Base-by-base conservation (phyloP, 2,329 filamentous ascomycete genomes). In the Fusarium begoniae region DNA sequence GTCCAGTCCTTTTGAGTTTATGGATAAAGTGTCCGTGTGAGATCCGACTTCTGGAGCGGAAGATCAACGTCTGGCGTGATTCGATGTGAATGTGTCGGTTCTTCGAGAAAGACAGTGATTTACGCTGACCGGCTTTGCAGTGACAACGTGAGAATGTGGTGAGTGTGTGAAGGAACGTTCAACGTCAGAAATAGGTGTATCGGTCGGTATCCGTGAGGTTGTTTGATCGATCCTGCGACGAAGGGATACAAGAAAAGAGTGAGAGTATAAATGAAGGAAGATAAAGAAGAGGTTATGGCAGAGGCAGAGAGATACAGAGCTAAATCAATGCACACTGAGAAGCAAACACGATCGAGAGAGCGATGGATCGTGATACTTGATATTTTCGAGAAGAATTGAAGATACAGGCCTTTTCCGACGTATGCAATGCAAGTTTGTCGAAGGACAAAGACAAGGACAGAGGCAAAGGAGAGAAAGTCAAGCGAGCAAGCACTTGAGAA, bases 141-240 rank as follows among this genome's bases (percentile, higher is more conserved):
- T 67, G 63, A 75, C 59, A 58, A 61, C 32, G 62, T 45, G 24
- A 57, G 32, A 37, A 35, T 35, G 67, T 69, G 54, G 30, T 66
- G 60, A 44, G 54, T 68, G 54, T 68, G 61, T 71, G 66, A 77
- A 74, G 63, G 69, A 80, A 79, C 75, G 78, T 60, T 79, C 79
- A 79, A 80, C 75, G 77, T 80, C 76, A 74, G 74, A 74, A 75
- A 69, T 53, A 61, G 71, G 58, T 70, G 73, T 72, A 69, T 77
- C 70, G 63, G 70, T 73, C 67, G 68, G 70, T 76, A 75, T 73
- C 68, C 65, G 69, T 55, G 61, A 61, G 48, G 55, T 77, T 50
- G 26, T 43, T 71, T 65, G 47, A 78, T 79, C 77, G 77, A 73
- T 79, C 77, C 77, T 79, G 77, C 77, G 77, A 79, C 75, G 74